These are phyloP conservation scores for Picea engelmannii DNA, from an alignment of 83 land plant genomes.

Conservation along the genomic window DNA sequence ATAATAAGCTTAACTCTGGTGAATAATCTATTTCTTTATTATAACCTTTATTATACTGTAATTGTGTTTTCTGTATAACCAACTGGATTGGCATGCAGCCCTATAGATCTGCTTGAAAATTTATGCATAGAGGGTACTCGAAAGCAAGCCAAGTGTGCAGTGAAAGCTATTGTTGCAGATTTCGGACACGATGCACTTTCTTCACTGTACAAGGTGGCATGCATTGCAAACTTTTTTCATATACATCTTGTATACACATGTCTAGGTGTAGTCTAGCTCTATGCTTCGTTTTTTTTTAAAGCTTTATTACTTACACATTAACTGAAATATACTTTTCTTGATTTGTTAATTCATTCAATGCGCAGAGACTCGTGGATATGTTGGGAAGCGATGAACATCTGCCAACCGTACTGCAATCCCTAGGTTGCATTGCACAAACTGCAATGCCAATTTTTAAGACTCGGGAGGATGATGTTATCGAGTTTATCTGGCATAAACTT, in stretches of 20 bases:
- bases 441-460: conserved; percentile 34
- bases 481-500: conserved; percentile 22
- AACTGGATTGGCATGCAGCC: conserved; percentile 20
- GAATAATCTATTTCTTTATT: neutral
- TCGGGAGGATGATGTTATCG: conserved; percentile 24
- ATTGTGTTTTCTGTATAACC: neutral
- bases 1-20: too few relatives aligned
- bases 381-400: conserved; percentile 10
- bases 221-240: too few relatives aligned
- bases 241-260: neutral
- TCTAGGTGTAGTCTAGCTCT: neutral
- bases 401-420: conserved; percentile 28
- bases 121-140: conserved; percentile 48
- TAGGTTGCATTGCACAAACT: conserved; percentile 32
- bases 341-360: neutral
- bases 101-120: conserved; percentile 35
- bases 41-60: neutral
- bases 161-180: conserved; percentile 41
- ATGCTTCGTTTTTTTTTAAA: neutral
- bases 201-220: conserved; percentile 22
- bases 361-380: conserved; percentile 22
- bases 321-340: neutral
- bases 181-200: conserved; percentile 31
- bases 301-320: neutral
- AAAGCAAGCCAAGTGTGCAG: conserved; percentile 52